Conservation (phyloP, 2,329 filamentous ascomycete genomes). For the Exophiala bonariae region DNA sequence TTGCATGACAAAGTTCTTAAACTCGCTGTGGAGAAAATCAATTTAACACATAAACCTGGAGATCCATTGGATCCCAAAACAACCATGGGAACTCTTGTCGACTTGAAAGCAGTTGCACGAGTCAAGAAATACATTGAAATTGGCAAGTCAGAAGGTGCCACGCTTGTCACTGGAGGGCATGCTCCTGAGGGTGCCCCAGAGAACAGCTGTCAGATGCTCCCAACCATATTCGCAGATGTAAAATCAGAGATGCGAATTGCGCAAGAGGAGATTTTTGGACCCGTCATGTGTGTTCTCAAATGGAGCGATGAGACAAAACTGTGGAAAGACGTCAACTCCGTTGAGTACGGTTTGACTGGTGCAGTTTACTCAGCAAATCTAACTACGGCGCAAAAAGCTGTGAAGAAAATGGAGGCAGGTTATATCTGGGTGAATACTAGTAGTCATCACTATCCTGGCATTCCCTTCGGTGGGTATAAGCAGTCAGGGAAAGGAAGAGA, state of each 20-base stretch:
- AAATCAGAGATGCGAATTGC: conserved; percentile 12
- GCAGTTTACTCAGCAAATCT: not conserved
- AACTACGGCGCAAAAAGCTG: not conserved
- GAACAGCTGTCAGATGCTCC: conserved; percentile 5
- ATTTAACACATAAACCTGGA: conserved; percentile 61
- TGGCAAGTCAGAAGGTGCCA: conserved; percentile 9
- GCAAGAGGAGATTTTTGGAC: conserved; percentile 14
- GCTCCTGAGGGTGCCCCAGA: not conserved
- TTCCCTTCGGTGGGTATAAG: conserved; percentile 12
- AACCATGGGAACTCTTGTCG: not conserved
- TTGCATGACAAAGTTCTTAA: conserved; percentile 64
- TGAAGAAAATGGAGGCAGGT: not conserved
- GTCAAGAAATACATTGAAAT: conserved; percentile 5
- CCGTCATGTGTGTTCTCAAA: not conserved
- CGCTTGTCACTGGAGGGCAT: not conserved
- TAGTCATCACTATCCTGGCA: conserved; percentile 1
- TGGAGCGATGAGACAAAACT: not conserved
- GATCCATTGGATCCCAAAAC: conserved; percentile 60
- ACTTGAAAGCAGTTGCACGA: not conserved
- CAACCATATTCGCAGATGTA: conserved; percentile 11
- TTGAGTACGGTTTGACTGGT: not conserved
- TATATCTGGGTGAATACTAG: conserved; percentile 5
- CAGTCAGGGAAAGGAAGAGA: conserved; percentile 10
- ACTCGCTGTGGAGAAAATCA: conserved; percentile 61
- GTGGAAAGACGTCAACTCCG: not conserved